phyloP scores from a whole-genome alignment of 2,329 filamentous ascomycete genomes.

The Xylariaceae sp. region DNA sequence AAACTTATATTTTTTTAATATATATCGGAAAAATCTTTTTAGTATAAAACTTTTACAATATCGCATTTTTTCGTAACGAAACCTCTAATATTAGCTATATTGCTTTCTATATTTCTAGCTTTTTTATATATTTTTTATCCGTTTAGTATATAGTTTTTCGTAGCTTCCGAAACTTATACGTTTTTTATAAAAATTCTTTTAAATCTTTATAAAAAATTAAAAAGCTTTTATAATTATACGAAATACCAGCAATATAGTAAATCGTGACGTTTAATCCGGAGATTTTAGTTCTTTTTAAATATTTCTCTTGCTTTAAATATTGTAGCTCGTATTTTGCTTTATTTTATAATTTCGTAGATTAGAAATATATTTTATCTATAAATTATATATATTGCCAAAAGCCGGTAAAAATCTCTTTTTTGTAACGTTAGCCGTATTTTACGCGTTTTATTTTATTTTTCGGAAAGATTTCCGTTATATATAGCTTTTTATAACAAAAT shows the following conservation, averaged over 20 bases:
- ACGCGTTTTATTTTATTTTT: no score
- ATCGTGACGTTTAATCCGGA: not conserved
- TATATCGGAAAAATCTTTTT: no score
- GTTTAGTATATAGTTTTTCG: not conserved
- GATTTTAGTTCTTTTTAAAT: not conserved
- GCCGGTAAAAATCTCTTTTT: no score
- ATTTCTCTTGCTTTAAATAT: not conserved
- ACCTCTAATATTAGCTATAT: no score
- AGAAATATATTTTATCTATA: not conserved
- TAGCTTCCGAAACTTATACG: not conserved
- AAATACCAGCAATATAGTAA: not conserved
- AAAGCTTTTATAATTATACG: not conserved
- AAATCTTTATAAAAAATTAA: not conserved
- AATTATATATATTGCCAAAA: not conserved
- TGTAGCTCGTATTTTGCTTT: not conserved
- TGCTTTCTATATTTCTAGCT: no score
- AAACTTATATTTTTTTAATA: no score
- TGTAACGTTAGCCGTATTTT: no score
- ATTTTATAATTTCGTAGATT: not conserved
- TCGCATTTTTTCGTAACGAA: no score
- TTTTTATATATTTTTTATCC: no score
- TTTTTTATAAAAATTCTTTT: not conserved
- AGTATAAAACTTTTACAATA: no score
- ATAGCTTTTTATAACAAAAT: no score
- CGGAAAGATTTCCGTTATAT: no score